Conservation (phyloP, 2,329 filamentous ascomycete species). For the Falciphora oryzae region DNA sequence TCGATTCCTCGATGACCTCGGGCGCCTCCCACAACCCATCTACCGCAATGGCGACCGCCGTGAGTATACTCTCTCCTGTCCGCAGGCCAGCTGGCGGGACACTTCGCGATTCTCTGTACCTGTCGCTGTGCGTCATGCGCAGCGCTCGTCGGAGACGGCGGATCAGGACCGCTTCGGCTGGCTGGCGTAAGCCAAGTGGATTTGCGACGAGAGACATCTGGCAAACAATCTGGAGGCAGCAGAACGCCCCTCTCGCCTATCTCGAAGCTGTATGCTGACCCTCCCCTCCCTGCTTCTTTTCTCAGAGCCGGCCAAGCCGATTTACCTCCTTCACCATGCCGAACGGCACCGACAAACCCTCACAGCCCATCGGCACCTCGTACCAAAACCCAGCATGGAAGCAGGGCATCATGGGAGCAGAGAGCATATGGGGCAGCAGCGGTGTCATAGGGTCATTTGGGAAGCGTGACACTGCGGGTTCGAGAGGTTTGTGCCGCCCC, state of each 20-base stretch:
- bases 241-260: not conserved
- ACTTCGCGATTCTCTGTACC: not conserved
- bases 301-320: constrained; percentile 31
- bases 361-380: constrained; percentile 35
- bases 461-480: constrained; percentile 37
- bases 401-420: constrained; percentile 13
- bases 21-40: constrained; percentile 26
- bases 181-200: too few relatives aligned
- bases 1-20: constrained; percentile 22
- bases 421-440: constrained; percentile 46
- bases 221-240: too few relatives aligned
- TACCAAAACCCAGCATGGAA: constrained; percentile 32
- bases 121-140: not conserved
- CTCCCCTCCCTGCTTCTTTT: not conserved
- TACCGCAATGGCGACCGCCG: constrained; percentile 30
- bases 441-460: constrained; percentile 32
- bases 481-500: constrained; percentile 40
- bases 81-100: not conserved
- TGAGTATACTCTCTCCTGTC: constrained; percentile 25
- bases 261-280: constrained; percentile 5
- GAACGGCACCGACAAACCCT: constrained; percentile 25
- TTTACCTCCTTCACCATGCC: constrained; percentile 32
- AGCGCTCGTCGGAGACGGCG: too few relatives aligned
- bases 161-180: too few relatives aligned
- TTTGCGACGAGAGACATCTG: too few relatives aligned